phyloP scores from a whole-genome alignment of 1,139 yeast genomes.

The Geotrichum reessii region DNA sequence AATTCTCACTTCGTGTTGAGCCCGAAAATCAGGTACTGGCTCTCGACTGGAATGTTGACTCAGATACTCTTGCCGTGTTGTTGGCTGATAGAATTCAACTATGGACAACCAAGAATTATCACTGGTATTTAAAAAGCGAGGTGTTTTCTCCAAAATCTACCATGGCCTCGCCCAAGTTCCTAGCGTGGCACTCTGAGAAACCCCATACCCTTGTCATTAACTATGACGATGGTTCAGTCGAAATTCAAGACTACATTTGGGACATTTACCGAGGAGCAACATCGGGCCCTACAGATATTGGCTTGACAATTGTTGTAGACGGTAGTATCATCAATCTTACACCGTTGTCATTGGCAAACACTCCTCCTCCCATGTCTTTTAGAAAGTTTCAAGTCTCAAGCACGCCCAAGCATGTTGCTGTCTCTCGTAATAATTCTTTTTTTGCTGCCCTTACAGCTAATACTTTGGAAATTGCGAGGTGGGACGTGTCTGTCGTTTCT shows the following conservation, averaged over 20 bases:
- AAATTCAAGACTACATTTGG: conserved; percentile 64
- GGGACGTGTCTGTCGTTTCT: conserved; percentile 27
- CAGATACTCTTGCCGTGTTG: conserved; percentile 71
- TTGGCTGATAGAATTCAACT: conserved; percentile 59
- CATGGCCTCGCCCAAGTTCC: conserved; percentile 41
- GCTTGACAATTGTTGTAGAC: conserved; percentile 76
- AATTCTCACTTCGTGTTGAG: conserved; percentile 65
- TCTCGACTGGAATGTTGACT: conserved; percentile 75
- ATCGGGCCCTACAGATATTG: conserved; percentile 60
- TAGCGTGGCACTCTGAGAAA: conserved; percentile 86
- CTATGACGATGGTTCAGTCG: conserved; percentile 36
- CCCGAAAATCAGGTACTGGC: conserved; percentile 43
- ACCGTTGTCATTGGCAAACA: conserved; percentile 78
- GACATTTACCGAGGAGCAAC: conserved; percentile 65
- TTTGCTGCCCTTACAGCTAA: conserved; percentile 54
- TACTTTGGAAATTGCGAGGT: conserved; percentile 40
- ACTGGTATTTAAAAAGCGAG: conserved; percentile 91
- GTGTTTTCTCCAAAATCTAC: conserved; percentile 37
- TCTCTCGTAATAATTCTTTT: conserved; percentile 52
- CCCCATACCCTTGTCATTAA: conserved; percentile 62
- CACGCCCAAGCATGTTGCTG: conserved; percentile 59
- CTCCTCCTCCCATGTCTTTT: conserved; percentile 90
- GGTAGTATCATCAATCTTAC: conserved; percentile 70
- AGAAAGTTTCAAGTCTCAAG: conserved; percentile 53
- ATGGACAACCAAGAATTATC: conserved; percentile 91